Percentiles rank a stretch among this genome's conserved stretches.
phyloP scores from a whole-genome alignment of 768 basidiomycete genomes.

The Leccinum truebloodii region DNA sequence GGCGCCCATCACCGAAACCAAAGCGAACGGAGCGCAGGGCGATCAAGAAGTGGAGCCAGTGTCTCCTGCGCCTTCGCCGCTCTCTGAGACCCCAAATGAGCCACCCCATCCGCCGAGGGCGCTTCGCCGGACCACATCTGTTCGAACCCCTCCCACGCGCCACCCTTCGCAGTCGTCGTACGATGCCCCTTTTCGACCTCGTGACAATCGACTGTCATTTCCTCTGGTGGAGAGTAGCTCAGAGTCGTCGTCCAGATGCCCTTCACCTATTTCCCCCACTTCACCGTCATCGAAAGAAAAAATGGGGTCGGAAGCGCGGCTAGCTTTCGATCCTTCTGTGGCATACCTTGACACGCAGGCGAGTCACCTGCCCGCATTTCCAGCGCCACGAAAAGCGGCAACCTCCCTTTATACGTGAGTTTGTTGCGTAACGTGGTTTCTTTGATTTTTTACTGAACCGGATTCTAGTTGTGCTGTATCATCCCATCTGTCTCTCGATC shows the following conservation, averaged over 20 bases:
- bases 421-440: not conserved
- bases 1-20: conserved; percentile 8
- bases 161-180: conserved; percentile 24
- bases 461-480: conserved; percentile 53
- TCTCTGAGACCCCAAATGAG: conserved; percentile 34
- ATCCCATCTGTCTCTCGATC: conserved; percentile 38
- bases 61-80: conserved; percentile 36
- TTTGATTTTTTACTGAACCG: conserved; percentile 8
- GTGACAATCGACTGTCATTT: conserved; percentile 11
- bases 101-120: conserved; percentile 34
- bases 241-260: conserved; percentile 23
- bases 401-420: conserved; percentile 60
- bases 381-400: conserved; percentile 25
- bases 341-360: conserved; percentile 42
- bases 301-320: conserved; percentile 9
- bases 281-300: conserved; percentile 6
- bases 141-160: conserved; percentile 22
- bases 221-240: conserved; percentile 6
- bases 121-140: conserved; percentile 24
- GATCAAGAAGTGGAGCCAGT: conserved; percentile 13
- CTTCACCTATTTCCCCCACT: conserved; percentile 13
- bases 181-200: conserved; percentile 19
- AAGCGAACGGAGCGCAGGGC: not conserved
- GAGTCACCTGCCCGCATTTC: not conserved
- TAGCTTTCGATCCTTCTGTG: conserved; percentile 47